These are phyloP conservation scores for Berberis thunbergii DNA, from an alignment of 164 flowering plant genomes.

Conservation along the genomic window DNA sequence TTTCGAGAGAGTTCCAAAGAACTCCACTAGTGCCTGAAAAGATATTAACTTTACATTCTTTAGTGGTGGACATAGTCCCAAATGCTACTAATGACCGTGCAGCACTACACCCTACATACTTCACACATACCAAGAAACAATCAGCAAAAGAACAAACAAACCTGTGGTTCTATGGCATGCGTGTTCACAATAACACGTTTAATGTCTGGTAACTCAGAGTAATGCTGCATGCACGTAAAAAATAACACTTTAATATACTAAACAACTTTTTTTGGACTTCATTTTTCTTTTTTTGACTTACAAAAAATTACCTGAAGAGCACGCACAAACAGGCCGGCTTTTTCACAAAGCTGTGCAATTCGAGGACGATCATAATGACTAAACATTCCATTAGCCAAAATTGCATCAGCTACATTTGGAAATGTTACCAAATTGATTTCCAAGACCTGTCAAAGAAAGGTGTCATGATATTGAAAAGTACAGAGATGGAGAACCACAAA, in stretches of 20 bases:
- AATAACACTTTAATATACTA: background rate
- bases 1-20: slow-evolving; percentile 91
- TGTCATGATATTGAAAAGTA: slow-evolving; percentile 1
- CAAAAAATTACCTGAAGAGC: slow-evolving; percentile 65
- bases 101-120: no score
- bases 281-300: background rate
- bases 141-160: slow-evolving; percentile 11
- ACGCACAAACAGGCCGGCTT: slow-evolving; percentile 84
- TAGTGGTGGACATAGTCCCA: no score
- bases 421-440: slow-evolving; percentile 96
- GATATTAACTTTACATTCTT: slow-evolving; percentile 10
- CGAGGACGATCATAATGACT: slow-evolving; percentile 98
- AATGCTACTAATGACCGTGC: no score
- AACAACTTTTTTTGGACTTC: background rate
- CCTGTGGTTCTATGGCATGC: slow-evolving; percentile 99
- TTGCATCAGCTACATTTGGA: slow-evolving; percentile 99
- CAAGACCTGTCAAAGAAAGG: slow-evolving; percentile 49
- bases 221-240: slow-evolving; percentile 60
- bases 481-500: background rate
- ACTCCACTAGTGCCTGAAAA: slow-evolving; percentile 89
- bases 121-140: background rate
- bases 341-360: slow-evolving; percentile 98
- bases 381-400: slow-evolving; percentile 98
- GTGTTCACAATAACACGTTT: slow-evolving; percentile 98
- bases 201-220: slow-evolving; percentile 84